Conservation (phyloP, 2,329 filamentous ascomycete species). For the Exserohilum turcica region DNA sequence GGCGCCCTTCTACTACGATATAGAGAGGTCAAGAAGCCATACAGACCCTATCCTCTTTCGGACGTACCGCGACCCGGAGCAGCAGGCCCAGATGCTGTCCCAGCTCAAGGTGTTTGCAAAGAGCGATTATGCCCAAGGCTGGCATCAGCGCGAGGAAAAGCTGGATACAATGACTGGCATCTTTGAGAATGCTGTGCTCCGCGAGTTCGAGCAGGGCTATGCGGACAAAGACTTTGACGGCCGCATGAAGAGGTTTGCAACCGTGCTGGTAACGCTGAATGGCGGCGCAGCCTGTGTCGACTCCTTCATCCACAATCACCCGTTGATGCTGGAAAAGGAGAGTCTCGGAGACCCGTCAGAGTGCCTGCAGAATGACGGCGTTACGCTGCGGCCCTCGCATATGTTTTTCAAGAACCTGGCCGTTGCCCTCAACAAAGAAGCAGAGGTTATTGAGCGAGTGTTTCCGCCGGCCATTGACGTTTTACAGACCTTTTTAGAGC, state of each 20-base stretch:
- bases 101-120: constrained; percentile 79
- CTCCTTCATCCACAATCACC: constrained; percentile 86
- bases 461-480: constrained; percentile 75
- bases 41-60: constrained; percentile 84
- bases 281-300: constrained; percentile 79
- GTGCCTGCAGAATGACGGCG: constrained; percentile 74
- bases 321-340: constrained; percentile 75
- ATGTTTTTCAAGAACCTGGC: constrained; percentile 79
- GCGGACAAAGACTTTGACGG: constrained; percentile 87
- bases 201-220: constrained; percentile 92
- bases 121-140: constrained; percentile 80
- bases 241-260: constrained; percentile 85
- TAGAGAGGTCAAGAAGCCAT: constrained; percentile 72
- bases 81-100: constrained; percentile 86
- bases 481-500: constrained; percentile 78
- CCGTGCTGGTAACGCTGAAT: constrained; percentile 81
- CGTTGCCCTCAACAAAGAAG: constrained; percentile 80
- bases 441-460: constrained; percentile 76
- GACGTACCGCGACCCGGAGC: constrained; percentile 83
- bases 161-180: constrained; percentile 75
- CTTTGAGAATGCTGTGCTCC: constrained; percentile 87
- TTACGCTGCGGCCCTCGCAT: constrained; percentile 80
- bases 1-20: constrained; percentile 85
- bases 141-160: constrained; percentile 71
- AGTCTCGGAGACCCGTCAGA: constrained; percentile 76